Evolutionary conservation across 176 grass and related monocot genomes (phyloP).

Genomic region (Oryza coarctata): DNA sequence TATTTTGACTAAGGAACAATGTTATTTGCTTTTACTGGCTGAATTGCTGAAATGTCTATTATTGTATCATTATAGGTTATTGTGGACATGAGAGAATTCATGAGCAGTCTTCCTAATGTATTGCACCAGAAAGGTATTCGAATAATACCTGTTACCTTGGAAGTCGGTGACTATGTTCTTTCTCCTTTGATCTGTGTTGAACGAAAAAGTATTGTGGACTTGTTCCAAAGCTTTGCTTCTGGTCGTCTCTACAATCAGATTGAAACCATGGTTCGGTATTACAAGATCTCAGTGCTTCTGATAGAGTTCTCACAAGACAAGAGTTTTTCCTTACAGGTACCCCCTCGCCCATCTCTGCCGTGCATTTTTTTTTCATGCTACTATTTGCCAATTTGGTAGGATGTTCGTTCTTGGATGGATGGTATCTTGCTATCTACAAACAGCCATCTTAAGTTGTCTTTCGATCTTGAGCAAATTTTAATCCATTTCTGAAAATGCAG

Average conservation of each 20-base stretch:
- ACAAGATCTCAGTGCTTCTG: constrained; percentile 94
- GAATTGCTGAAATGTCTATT: constrained; percentile 27
- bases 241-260: constrained; percentile 92
- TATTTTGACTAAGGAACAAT: constrained; percentile 7
- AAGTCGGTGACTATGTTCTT: constrained; percentile 97
- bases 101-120: constrained; percentile 97
- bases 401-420: background rate
- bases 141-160: constrained; percentile 77
- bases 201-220: constrained; percentile 87
- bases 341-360: background rate
- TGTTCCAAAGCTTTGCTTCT: constrained; percentile 97
- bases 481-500: background rate
- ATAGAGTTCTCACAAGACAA: constrained; percentile 97
- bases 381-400: background rate
- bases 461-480: background rate
- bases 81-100: constrained; percentile 98
- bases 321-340: constrained; percentile 99
- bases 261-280: constrained; percentile 88
- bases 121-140: constrained; percentile 90
- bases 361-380: background rate
- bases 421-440: background rate
- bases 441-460: background rate
- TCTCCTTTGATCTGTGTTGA: constrained; percentile 95
- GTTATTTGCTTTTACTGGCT: background rate
- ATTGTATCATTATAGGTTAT: constrained; percentile 64